Percentiles rank a stretch among this genome's conserved stretches.
These are phyloP conservation scores for Fagopyrum esculentum DNA, from an alignment of 148 eudicot species.

Conservation along the genomic window DNA sequence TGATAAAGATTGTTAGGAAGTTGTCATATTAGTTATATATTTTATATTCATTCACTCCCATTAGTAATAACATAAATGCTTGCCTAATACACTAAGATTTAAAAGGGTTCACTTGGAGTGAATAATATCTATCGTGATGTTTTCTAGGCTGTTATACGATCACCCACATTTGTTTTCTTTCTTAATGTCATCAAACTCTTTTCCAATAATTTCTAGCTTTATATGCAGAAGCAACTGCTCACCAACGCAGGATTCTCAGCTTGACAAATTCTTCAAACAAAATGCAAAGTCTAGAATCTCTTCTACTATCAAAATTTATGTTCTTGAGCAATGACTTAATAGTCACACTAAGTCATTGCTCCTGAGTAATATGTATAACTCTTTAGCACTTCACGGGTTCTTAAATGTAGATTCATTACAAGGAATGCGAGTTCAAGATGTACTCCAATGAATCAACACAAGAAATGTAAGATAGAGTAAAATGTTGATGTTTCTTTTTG, in stretches of 20 bases:
- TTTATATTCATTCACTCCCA: not conserved
- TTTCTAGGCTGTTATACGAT: conserved; percentile 89
- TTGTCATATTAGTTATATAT: not conserved
- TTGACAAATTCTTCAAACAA: not conserved
- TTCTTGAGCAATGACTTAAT: not conserved
- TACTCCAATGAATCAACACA: not conserved
- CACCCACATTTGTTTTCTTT: conserved; percentile 97
- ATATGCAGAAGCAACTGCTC: conserved; percentile 96
- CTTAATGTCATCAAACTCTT: conserved; percentile 93
- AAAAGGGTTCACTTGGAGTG: not conserved
- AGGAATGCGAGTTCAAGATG: not conserved
- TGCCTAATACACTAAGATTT: not conserved
- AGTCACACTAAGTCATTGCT: not conserved
- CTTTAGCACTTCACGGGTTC: not conserved
- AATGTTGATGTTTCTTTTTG: not conserved
- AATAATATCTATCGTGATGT: conserved; percentile 11
- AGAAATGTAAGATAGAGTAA: not conserved
- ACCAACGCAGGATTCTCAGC: conserved; percentile 75
- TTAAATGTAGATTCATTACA: not conserved
- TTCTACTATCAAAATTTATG: not conserved
- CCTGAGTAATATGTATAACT: not conserved
- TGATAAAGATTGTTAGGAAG: not conserved
- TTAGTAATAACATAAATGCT: not conserved
- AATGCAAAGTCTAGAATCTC: not conserved
- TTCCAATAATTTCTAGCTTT: conserved; percentile 80